phyloP scores from a whole-genome alignment of 371 early-diverging fungal genomes.

The Apophysomyces trapeziformis region DNA sequence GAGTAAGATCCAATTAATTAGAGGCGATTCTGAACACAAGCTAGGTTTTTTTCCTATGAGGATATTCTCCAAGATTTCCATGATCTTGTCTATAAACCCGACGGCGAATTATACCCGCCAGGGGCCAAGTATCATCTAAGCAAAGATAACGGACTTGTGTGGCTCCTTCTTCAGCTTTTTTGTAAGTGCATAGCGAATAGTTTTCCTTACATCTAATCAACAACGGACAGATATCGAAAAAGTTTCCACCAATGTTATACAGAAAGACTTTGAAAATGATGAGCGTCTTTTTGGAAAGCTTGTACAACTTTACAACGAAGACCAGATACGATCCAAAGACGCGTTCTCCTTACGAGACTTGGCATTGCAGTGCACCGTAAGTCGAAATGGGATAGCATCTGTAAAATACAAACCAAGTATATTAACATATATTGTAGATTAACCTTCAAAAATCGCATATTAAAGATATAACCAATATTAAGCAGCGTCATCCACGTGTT shows the following conservation, averaged over 20 bases:
- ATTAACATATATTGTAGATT: constrained; percentile 32
- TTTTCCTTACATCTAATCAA: constrained; percentile 22
- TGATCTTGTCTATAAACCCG: constrained; percentile 60
- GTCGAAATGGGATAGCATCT: not conserved
- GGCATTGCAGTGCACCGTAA: constrained; percentile 71
- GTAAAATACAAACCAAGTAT: not conserved
- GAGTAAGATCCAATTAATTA: constrained; percentile 43
- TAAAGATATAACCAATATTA: constrained; percentile 71
- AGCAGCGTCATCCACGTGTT: constrained; percentile 74
- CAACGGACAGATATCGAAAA: constrained; percentile 57
- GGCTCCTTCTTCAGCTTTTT: constrained; percentile 75
- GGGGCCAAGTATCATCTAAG: constrained; percentile 49
- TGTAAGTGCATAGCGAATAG: constrained; percentile 38
- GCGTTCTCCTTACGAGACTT: constrained; percentile 80
- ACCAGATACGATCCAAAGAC: constrained; percentile 73
- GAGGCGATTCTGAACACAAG: not conserved
- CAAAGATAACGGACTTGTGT: constrained; percentile 78
- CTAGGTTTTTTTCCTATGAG: constrained; percentile 66
- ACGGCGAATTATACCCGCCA: constrained; percentile 49
- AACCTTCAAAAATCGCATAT: constrained; percentile 68
- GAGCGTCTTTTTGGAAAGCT: constrained; percentile 75
- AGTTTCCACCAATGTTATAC: constrained; percentile 56
- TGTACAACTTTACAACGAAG: constrained; percentile 74
- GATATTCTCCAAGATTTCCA: constrained; percentile 69
- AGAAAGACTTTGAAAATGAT: constrained; percentile 71